phyloP scores from a whole-genome alignment of 2,329 filamentous ascomycete genomes.

The Aspergillus carbonarius region DNA sequence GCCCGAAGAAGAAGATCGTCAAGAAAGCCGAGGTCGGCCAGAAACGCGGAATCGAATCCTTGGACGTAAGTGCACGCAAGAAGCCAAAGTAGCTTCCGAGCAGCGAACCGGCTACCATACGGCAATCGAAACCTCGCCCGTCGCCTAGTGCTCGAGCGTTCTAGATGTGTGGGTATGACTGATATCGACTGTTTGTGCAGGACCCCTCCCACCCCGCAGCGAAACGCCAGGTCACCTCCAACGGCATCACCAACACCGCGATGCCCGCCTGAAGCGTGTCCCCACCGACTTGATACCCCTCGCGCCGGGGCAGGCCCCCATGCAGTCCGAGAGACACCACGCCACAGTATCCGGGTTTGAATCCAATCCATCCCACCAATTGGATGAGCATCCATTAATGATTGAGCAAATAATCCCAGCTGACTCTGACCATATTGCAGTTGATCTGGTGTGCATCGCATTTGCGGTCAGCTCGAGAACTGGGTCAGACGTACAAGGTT shows the following conservation, averaged over 20 bases:
- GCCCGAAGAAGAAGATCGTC: conserved; percentile 55
- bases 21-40: conserved; percentile 38
- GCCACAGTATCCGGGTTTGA: conserved; percentile 3
- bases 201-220: conserved; percentile 29
- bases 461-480: conserved; percentile 3
- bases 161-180: conserved; percentile 29
- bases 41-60: conserved; percentile 41
- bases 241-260: conserved; percentile 27
- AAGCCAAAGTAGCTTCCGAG: conserved; percentile 24
- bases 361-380: background rate
- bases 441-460: conserved; percentile 13
- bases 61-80: conserved; percentile 44
- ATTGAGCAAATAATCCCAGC: conserved; percentile 17
- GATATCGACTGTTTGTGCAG: conserved; percentile 30
- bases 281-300: conserved; percentile 2
- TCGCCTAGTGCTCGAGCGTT: conserved; percentile 18
- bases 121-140: conserved; percentile 21
- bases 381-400: conserved; percentile 18
- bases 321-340: conserved; percentile 13
- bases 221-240: conserved; percentile 37
- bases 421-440: conserved; percentile 26
- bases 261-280: conserved; percentile 32
- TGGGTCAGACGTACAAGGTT: conserved; percentile 35
- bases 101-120: conserved; percentile 23
- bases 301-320: conserved; percentile 34